Percentiles rank a stretch among this genome's conserved stretches.
Conservation (phyloP, 352 stramenopile genomes). For the Phytophthora rubi region DNA sequence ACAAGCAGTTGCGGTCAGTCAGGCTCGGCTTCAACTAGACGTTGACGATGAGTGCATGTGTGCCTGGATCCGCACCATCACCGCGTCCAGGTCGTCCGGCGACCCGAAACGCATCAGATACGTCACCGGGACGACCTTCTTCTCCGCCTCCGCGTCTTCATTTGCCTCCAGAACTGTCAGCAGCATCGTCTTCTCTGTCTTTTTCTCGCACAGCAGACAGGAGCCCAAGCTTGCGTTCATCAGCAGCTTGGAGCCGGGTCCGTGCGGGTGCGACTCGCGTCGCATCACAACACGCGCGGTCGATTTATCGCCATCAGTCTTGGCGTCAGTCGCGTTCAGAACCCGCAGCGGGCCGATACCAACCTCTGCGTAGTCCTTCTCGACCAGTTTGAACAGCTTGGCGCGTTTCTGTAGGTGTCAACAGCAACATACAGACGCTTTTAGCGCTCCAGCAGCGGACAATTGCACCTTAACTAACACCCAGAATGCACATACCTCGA, state of each 20-base stretch:
- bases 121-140: constrained; percentile 69
- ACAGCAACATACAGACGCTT: background rate
- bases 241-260: constrained; percentile 79
- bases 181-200: constrained; percentile 82
- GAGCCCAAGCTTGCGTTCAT: constrained; percentile 73
- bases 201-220: constrained; percentile 68
- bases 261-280: constrained; percentile 74
- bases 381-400: constrained; percentile 83
- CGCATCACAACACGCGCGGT: constrained; percentile 80
- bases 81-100: constrained; percentile 62
- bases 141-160: constrained; percentile 39
- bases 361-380: constrained; percentile 78
- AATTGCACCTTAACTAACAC: background rate
- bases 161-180: constrained; percentile 64
- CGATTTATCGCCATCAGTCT: constrained; percentile 46
- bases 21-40: constrained; percentile 37
- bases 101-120: constrained; percentile 73
- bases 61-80: constrained; percentile 53
- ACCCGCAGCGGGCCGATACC: constrained; percentile 76
- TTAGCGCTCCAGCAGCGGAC: background rate
- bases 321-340: constrained; percentile 53
- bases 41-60: constrained; percentile 44
- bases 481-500: constrained; percentile 54
- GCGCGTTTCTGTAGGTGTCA: constrained; percentile 59
- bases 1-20: constrained; percentile 23